Conservation (phyloP, 139 green algal species). For the Gonium pectorale region DNA sequence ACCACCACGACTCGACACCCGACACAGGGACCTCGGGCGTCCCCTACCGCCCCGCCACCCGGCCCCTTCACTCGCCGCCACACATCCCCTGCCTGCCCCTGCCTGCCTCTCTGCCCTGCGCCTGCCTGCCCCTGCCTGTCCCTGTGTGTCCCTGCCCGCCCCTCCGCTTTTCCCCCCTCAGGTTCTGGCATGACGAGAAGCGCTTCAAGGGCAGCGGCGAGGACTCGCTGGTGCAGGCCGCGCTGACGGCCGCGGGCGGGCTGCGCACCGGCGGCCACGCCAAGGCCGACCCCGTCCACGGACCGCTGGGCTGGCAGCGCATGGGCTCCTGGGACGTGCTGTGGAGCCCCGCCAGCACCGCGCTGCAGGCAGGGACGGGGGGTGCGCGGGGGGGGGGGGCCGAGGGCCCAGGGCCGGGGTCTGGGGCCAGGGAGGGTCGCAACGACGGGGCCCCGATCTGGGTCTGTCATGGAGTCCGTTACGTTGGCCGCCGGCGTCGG, state of each 20-base stretch:
- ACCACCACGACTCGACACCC: no score
- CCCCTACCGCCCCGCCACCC: no score
- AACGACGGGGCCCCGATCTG: no score
- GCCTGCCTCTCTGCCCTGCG: no score
- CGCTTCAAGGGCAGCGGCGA: conserved; percentile 62
- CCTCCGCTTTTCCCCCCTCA: neutral
- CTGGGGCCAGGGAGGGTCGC: no score
- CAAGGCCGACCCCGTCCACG: conserved; percentile 39
- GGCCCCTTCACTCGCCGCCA: no score
- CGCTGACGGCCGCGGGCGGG: conserved; percentile 54
- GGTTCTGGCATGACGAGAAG: conserved; percentile 71
- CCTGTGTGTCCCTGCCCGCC: neutral
- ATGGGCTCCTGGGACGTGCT: conserved; percentile 57
- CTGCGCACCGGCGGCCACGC: conserved; percentile 50
- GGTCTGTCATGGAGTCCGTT: no score
- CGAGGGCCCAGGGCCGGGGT: no score
- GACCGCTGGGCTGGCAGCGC: conserved; percentile 65
- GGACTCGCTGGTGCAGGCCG: conserved; percentile 50
- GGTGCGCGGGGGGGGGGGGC: neutral
- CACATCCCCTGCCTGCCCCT: no score
- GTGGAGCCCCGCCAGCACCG: conserved; percentile 56
- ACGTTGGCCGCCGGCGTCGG: no score
- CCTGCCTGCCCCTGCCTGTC: no score
- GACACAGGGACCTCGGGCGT: no score
- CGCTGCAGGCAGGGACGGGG: conserved; percentile 35